Evolutionary conservation across 2,329 filamentous ascomycete species (phyloP).

Genomic region (Ceratocystis papillata): DNA sequence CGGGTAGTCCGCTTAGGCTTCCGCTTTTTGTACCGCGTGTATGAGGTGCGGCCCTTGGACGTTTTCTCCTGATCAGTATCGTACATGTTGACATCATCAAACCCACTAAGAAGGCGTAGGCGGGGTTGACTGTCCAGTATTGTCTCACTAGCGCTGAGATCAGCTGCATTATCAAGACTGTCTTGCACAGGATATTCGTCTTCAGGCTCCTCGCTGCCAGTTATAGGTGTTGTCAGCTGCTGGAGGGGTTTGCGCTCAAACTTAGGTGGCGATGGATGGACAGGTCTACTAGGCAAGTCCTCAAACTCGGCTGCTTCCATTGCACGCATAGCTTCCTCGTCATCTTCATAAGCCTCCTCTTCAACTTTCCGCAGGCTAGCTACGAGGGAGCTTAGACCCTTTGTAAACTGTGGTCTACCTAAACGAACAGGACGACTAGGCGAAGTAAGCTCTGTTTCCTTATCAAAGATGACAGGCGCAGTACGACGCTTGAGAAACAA

Average conservation of each 20-base stretch:
- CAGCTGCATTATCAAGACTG: no score
- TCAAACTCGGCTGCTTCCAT: constrained; percentile 43
- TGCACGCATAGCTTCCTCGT: constrained; percentile 63
- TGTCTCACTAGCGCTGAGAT: constrained; percentile 26
- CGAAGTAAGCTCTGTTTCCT: background rate
- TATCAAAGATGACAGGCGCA: constrained; percentile 4
- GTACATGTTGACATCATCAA: constrained; percentile 51
- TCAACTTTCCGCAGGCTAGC: constrained; percentile 58
- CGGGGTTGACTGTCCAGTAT: constrained; percentile 37
- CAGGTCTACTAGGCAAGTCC: constrained; percentile 13
- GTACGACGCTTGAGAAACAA: constrained; percentile 47
- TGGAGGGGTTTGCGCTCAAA: constrained; percentile 24
- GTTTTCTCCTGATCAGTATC: constrained; percentile 46
- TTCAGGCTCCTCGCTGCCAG: constrained; percentile 22
- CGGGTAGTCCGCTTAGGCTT: constrained; percentile 70
- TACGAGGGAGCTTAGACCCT: constrained; percentile 64
- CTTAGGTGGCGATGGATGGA: constrained; percentile 23
- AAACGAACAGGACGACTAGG: constrained; percentile 37
- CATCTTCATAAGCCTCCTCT: constrained; percentile 59
- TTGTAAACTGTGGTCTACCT: constrained; percentile 51
- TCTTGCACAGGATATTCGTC: background rate
- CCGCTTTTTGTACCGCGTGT: constrained; percentile 68
- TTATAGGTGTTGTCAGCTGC: background rate
- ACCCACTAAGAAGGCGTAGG: constrained; percentile 46
- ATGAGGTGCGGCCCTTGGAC: constrained; percentile 44